These are phyloP conservation scores for Fusarium miscanthi DNA, from an alignment of 2,329 filamentous ascomycete species.

Conservation along the genomic window DNA sequence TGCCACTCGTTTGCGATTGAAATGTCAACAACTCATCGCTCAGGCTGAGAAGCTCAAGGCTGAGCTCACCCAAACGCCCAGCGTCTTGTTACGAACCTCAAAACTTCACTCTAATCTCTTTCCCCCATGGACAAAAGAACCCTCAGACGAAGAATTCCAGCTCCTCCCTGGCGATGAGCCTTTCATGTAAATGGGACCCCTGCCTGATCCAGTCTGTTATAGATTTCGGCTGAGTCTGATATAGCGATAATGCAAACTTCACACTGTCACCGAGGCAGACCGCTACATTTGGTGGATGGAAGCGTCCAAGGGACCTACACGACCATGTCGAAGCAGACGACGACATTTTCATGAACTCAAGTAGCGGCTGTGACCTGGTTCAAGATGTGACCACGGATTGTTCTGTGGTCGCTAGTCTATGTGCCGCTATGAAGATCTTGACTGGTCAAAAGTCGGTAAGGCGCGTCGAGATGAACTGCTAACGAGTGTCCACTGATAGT, in stretches of 20 bases:
- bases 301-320: constrained; percentile 74
- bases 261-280: constrained; percentile 79
- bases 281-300: constrained; percentile 86
- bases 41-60: constrained; percentile 81
- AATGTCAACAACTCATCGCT: constrained; percentile 76
- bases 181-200: constrained; percentile 69
- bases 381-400: constrained; percentile 97
- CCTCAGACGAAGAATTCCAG: constrained; percentile 71
- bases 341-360: constrained; percentile 65
- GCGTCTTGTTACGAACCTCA: constrained; percentile 78
- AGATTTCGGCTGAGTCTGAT: constrained; percentile 2
- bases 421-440: constrained; percentile 78
- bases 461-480: background rate
- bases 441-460: constrained; percentile 75
- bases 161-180: constrained; percentile 57
- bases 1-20: constrained; percentile 72
- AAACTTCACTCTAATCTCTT: constrained; percentile 86
- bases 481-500: constrained; percentile 1
- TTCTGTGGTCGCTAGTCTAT: constrained; percentile 95
- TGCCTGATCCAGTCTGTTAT: background rate
- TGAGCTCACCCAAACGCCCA: constrained; percentile 26
- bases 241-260: constrained; percentile 75
- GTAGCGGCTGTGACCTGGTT: constrained; percentile 79
- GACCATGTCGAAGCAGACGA: constrained; percentile 45
- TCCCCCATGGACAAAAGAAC: constrained; percentile 81